These are phyloP conservation scores for Pyricularia sp. DNA, from an alignment of 2,329 filamentous ascomycete genomes.

Conservation along the genomic window DNA sequence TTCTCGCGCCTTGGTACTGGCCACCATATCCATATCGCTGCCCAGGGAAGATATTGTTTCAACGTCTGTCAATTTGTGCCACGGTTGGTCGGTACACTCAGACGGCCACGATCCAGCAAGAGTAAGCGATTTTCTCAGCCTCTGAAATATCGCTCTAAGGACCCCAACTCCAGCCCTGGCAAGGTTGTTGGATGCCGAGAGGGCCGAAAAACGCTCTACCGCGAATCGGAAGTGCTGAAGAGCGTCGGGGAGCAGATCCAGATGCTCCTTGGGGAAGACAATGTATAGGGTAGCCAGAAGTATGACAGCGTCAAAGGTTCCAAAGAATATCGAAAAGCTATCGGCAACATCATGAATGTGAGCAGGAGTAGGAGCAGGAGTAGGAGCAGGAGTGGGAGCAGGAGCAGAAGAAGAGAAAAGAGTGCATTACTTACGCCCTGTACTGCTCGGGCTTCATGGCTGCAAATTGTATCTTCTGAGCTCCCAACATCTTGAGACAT, in stretches of 20 bases:
- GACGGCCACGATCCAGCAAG: slow-evolving; percentile 7
- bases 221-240: slow-evolving; percentile 51
- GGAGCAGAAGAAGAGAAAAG: background rate
- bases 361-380: background rate
- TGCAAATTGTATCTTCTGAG: slow-evolving; percentile 41
- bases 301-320: slow-evolving; percentile 55
- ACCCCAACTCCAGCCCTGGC: slow-evolving; percentile 46
- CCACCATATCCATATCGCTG: background rate
- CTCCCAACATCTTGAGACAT: slow-evolving; percentile 43
- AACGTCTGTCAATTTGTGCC: background rate
- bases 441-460: slow-evolving; percentile 41
- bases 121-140: slow-evolving; percentile 39
- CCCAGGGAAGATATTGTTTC: background rate
- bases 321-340: slow-evolving; percentile 49
- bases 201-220: slow-evolving; percentile 47
- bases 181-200: slow-evolving; percentile 42
- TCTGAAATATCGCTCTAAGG: slow-evolving; percentile 42
- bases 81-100: background rate
- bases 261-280: slow-evolving; percentile 46
- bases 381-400: background rate
- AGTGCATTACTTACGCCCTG: slow-evolving; percentile 25
- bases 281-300: slow-evolving; percentile 53
- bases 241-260: slow-evolving; percentile 33
- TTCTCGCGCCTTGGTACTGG: background rate
- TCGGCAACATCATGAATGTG: background rate